Conservation (phyloP, 2,329 filamentous ascomycete genomes). For the Tolypocladium endophyticum region DNA sequence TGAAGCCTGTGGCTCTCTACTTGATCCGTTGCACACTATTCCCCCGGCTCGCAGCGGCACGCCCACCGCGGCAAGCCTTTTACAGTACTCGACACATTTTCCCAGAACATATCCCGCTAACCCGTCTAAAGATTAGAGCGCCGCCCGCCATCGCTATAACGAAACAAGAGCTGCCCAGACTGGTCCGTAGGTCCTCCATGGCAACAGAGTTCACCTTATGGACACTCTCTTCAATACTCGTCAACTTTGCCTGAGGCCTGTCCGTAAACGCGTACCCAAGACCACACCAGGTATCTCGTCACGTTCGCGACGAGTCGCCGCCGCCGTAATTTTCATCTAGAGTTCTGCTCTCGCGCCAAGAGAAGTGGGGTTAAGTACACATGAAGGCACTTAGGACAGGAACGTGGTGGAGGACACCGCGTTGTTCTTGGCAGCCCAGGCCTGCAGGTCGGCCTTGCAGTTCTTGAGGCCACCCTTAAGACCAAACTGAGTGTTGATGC, state of each 20-base stretch:
- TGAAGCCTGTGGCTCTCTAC: not conserved
- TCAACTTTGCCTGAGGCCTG: not conserved
- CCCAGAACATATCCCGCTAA: not conserved
- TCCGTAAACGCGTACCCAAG: not conserved
- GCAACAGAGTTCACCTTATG: not conserved
- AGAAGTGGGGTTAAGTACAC: not conserved
- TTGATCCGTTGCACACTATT: not conserved
- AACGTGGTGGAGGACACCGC: slow-evolving; percentile 20
- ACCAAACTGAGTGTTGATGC: slow-evolving; percentile 59
- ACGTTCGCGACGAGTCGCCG: not conserved
- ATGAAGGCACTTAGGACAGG: slow-evolving; percentile 9
- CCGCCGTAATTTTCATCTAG: not conserved
- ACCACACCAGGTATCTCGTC: not conserved
- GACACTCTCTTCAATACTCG: not conserved
- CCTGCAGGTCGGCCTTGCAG: slow-evolving; percentile 20
- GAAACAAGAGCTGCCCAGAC: not conserved
- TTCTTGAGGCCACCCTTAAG: slow-evolving; percentile 50
- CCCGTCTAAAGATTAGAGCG: slow-evolving; percentile 2
- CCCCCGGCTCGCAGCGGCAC: not conserved
- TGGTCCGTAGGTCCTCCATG: not conserved
- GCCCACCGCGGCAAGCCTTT: not conserved
- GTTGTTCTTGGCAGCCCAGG: slow-evolving; percentile 26
- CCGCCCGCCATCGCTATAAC: not conserved
- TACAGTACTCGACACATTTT: not conserved
- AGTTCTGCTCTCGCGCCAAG: not conserved